These are phyloP conservation scores for Nannochloropsis salina DNA, from an alignment of 108 stramenopile species.

Conservation along the genomic window DNA sequence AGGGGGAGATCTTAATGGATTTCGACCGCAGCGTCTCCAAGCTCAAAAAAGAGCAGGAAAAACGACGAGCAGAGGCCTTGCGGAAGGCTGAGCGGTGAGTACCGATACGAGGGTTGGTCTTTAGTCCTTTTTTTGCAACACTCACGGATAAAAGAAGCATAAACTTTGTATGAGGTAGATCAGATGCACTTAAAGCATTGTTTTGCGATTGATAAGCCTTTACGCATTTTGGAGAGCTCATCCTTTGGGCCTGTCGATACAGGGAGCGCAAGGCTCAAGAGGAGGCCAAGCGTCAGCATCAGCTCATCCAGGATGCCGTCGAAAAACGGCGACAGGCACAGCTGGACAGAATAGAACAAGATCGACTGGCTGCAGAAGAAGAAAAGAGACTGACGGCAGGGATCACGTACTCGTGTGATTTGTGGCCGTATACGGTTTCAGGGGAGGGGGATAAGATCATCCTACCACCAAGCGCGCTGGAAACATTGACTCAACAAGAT, in stretches of 20 bases:
- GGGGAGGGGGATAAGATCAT: conserved; percentile 46
- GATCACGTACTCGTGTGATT: conserved; percentile 28
- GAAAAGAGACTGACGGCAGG: conserved; percentile 34
- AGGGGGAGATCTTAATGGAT: not conserved
- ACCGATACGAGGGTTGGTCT: not conserved
- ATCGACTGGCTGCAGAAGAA: conserved; percentile 30
- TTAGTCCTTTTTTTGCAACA: too few species aligned
- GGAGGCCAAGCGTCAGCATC: conserved; percentile 30
- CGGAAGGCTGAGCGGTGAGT: conserved; percentile 22
- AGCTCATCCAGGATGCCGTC: conserved; percentile 27
- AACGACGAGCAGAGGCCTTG: conserved; percentile 37
- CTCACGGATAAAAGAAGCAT: too few species aligned
- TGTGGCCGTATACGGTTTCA: conserved; percentile 24
- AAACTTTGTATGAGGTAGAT: too few species aligned
- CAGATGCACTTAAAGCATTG: too few species aligned
- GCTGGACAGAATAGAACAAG: conserved; percentile 29
- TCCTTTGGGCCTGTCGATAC: too few species aligned
- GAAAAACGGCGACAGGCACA: conserved; percentile 31
- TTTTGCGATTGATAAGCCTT: too few species aligned
- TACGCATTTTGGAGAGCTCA: too few species aligned
- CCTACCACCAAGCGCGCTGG: conserved; percentile 43
- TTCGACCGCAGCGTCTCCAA: conserved; percentile 26
- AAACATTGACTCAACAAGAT: conserved; percentile 32
- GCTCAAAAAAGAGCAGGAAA: conserved; percentile 46
- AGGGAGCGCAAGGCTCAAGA: conserved; percentile 32